Conservation (phyloP, 2,329 filamentous ascomycete species). For the Aotearoamyces nothofagi region DNA sequence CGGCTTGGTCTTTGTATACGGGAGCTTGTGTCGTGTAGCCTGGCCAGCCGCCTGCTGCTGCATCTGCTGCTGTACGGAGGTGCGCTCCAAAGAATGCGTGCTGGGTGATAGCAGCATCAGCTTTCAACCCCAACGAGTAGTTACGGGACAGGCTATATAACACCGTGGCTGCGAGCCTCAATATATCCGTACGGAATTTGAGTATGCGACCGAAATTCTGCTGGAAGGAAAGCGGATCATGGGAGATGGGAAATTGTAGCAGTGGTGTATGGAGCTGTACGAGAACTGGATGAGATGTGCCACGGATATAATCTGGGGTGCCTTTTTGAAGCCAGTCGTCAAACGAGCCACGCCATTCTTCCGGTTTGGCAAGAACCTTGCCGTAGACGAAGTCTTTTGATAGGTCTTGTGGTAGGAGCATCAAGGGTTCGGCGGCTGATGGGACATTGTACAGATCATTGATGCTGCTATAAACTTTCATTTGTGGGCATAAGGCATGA, state of each 20-base stretch:
- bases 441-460: slow-evolving; percentile 9
- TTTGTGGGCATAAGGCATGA: slow-evolving; percentile 2
- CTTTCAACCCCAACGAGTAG: slow-evolving; percentile 14
- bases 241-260: slow-evolving; percentile 19
- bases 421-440: slow-evolving; percentile 3
- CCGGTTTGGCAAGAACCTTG: slow-evolving; percentile 3
- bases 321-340: slow-evolving; percentile 4
- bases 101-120: slow-evolving; percentile 13
- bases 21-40: slow-evolving; percentile 20
- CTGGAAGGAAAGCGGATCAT: slow-evolving; percentile 17
- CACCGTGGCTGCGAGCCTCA: slow-evolving; percentile 18
- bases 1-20: slow-evolving; percentile 20
- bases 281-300: slow-evolving; percentile 4
- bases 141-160: slow-evolving; percentile 17
- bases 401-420: slow-evolving; percentile 2
- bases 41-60: slow-evolving; percentile 18
- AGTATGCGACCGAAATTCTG: slow-evolving; percentile 24
- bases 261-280: slow-evolving; percentile 5
- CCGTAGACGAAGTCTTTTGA: slow-evolving; percentile 2
- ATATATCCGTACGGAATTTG: slow-evolving; percentile 10
- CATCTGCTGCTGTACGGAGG: slow-evolving; percentile 22
- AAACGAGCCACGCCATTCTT: slow-evolving; percentile 7
- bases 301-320: background rate
- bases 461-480: slow-evolving; percentile 2
- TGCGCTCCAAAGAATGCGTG: slow-evolving; percentile 23